Conservation (phyloP, 306 rosid genomes). For the Mimosa bimucronata region DNA sequence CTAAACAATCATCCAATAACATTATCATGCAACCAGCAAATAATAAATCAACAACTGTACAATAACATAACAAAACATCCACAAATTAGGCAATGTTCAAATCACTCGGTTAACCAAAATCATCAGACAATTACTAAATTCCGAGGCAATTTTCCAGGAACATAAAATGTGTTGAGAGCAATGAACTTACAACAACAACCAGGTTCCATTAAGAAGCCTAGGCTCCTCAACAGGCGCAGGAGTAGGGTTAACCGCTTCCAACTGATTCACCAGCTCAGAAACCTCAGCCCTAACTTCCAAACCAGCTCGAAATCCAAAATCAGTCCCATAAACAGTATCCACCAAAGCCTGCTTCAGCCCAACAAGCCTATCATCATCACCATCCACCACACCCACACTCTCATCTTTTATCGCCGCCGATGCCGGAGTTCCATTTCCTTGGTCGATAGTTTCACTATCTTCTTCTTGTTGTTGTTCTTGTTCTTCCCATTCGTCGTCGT, state of each 20-base stretch:
- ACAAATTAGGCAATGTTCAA: background rate
- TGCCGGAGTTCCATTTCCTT: slow-evolving; percentile 58
- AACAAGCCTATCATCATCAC: slow-evolving; percentile 40
- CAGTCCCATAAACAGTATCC: slow-evolving; percentile 82
- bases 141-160: background rate
- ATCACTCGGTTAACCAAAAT: background rate
- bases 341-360: slow-evolving; percentile 80
- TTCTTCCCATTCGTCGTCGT: slow-evolving; percentile 86
- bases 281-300: slow-evolving; percentile 88
- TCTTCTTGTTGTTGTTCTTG: too few relatives aligned
- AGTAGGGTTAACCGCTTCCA: slow-evolving; percentile 87
- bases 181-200: slow-evolving; percentile 88
- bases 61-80: background rate
- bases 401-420: background rate
- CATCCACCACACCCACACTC: slow-evolving; percentile 22
- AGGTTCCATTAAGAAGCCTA: slow-evolving; percentile 74
- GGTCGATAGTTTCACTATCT: slow-evolving; percentile 31
- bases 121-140: background rate
- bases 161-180: background rate
- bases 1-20: background rate
- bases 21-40: background rate
- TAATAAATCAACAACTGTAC: background rate
- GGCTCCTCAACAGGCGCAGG: slow-evolving; percentile 70
- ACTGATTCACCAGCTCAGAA: slow-evolving; percentile 76
- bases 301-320: slow-evolving; percentile 79